A percentile compares a stretch with the other conserved stretches of the same genome.
phyloP scores from a whole-genome alignment of 2,329 filamentous ascomycete species.

The Fonsecaea multimorphosa region DNA sequence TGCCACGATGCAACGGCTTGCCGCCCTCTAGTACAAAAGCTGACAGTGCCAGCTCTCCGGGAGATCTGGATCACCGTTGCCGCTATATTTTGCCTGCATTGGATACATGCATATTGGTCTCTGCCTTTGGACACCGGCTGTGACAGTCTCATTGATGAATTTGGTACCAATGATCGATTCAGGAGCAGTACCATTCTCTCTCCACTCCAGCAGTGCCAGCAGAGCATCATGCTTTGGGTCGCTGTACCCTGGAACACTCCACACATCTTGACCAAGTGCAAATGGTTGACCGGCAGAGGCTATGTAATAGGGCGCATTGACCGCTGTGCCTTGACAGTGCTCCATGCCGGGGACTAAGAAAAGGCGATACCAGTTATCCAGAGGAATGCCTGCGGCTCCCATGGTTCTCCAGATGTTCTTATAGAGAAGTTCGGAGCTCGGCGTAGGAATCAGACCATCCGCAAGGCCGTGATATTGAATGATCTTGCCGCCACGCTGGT shows the following conservation, averaged over 20 bases:
- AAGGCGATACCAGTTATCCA: conserved; percentile 54
- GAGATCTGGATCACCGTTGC: background rate
- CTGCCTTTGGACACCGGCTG: conserved; percentile 32
- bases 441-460: conserved; percentile 59
- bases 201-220: conserved; percentile 57
- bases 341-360: conserved; percentile 63
- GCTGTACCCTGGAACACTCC: conserved; percentile 46
- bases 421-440: conserved; percentile 60
- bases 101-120: background rate
- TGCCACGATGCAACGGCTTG: background rate
- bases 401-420: conserved; percentile 51
- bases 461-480: conserved; percentile 52
- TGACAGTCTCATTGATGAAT: conserved; percentile 47
- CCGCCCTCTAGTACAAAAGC: background rate
- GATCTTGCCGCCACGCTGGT: conserved; percentile 51
- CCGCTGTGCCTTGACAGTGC: conserved; percentile 49
- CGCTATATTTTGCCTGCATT: background rate
- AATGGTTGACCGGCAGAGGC: background rate
- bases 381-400: conserved; percentile 41
- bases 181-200: conserved; percentile 52
- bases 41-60: background rate
- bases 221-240: conserved; percentile 54
- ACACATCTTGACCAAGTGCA: background rate
- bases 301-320: background rate
- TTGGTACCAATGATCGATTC: conserved; percentile 53